phyloP scores from a whole-genome alignment of 2,329 filamentous ascomycete species.

The Berkeleyomyces rouxiae region DNA sequence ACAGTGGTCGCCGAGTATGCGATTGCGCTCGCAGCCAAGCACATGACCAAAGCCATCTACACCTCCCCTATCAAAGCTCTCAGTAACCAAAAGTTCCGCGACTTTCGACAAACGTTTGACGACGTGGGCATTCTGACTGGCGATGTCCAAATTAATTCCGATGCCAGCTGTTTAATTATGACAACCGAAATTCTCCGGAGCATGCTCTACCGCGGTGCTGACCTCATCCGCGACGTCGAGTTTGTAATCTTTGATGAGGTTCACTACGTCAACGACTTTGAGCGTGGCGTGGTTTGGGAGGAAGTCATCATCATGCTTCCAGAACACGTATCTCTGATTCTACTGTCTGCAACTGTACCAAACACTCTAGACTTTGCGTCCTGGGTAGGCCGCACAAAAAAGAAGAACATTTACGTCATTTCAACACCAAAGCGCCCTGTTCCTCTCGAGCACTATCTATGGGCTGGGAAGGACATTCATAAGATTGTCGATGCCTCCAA shows the following conservation, averaged over 20 bases:
- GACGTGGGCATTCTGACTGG: slow-evolving; percentile 95
- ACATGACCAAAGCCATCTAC: slow-evolving; percentile 99
- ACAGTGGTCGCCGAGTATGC: slow-evolving; percentile 97
- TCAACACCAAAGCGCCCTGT: slow-evolving; percentile 92
- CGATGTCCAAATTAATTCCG: slow-evolving; percentile 93
- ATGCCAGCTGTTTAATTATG: slow-evolving; percentile 98
- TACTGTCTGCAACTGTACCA: slow-evolving; percentile 89
- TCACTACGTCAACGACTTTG: slow-evolving; percentile 93
- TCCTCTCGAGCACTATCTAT: slow-evolving; percentile 87
- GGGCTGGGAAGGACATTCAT: slow-evolving; percentile 81
- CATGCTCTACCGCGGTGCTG: slow-evolving; percentile 93
- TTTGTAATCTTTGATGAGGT: slow-evolving; percentile 99
- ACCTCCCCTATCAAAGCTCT: slow-evolving; percentile 96
- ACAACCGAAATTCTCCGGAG: slow-evolving; percentile 94
- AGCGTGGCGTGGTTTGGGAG: slow-evolving; percentile 96
- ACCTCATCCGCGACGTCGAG: slow-evolving; percentile 90
- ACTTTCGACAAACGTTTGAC: slow-evolving; percentile 79
- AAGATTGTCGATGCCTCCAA: slow-evolving; percentile 93
- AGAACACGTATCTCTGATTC: slow-evolving; percentile 86
- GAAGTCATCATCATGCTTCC: slow-evolving; percentile 99
- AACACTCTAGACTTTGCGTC: slow-evolving; percentile 97
- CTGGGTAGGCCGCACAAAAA: slow-evolving; percentile 95
- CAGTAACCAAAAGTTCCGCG: slow-evolving; percentile 96
- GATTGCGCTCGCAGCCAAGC: slow-evolving; percentile 86
- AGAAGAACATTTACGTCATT: slow-evolving; percentile 98